Percentiles rank a stretch among this genome's conserved stretches.
These are phyloP conservation scores for Nemania diffusa DNA, from an alignment of 2,329 filamentous ascomycete species.

Conservation along the genomic window DNA sequence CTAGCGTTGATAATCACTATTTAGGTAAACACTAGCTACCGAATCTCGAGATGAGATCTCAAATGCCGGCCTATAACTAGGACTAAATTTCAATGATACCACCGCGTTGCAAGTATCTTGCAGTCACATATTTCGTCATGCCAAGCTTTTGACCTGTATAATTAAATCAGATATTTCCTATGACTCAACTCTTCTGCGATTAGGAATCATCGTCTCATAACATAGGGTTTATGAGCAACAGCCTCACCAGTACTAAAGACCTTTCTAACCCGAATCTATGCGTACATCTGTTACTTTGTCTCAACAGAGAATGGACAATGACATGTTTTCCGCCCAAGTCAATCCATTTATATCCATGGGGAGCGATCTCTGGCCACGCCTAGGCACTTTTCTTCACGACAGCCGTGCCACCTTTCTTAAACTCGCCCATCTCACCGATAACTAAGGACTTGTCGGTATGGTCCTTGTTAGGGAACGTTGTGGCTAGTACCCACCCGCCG, in stretches of 20 bases:
- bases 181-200: background rate
- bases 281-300: constrained; percentile 12
- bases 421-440: constrained; percentile 70
- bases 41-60: background rate
- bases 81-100: background rate
- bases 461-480: constrained; percentile 85
- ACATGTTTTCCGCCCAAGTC: background rate
- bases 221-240: background rate
- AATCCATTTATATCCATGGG: constrained; percentile 2
- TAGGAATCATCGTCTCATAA: background rate
- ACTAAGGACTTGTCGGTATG: constrained; percentile 72
- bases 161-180: background rate
- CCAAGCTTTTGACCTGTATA: background rate
- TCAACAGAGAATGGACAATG: background rate
- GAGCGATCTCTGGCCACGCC: background rate
- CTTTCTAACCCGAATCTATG: constrained; percentile 29
- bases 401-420: constrained; percentile 72
- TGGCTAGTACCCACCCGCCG: constrained; percentile 79
- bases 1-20: too few species aligned
- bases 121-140: background rate
- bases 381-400: constrained; percentile 65
- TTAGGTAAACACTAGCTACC: background rate
- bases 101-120: background rate
- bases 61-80: background rate
- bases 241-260: background rate